These are phyloP conservation scores for Brettanomyces anomalus DNA, from an alignment of 805 yeast species.

Conservation along the genomic window DNA sequence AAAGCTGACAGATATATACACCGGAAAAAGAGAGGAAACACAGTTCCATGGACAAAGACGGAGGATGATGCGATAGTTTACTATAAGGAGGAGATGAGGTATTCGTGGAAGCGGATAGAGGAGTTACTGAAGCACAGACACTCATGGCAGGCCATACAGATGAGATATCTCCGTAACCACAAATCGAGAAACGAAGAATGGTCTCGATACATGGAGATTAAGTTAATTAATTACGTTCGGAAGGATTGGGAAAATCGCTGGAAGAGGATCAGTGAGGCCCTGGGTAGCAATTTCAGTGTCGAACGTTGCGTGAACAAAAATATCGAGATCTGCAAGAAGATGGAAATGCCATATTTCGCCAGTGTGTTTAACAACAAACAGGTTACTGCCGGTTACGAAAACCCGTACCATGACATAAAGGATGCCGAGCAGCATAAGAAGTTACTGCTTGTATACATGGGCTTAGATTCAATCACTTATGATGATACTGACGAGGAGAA, in stretches of 20 bases:
- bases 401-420: constrained; percentile 20
- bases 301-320: constrained; percentile 25
- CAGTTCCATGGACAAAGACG: constrained; percentile 25
- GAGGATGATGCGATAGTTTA: constrained; percentile 29
- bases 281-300: constrained; percentile 21
- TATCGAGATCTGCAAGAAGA: constrained; percentile 23
- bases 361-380: constrained; percentile 23
- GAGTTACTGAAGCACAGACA: constrained; percentile 23
- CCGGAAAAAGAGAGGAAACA: constrained; percentile 4
- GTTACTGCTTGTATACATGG: constrained; percentile 28
- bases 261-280: constrained; percentile 27
- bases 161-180: constrained; percentile 34
- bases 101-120: constrained; percentile 32
- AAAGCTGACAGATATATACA: background rate
- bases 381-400: constrained; percentile 17
- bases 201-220: constrained; percentile 27
- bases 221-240: constrained; percentile 22
- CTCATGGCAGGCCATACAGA: constrained; percentile 39
- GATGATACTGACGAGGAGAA: constrained; percentile 22
- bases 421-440: constrained; percentile 26
- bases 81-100: constrained; percentile 28
- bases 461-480: constrained; percentile 26
- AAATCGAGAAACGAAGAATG: constrained; percentile 27
- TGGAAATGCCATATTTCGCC: constrained; percentile 18
- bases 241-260: constrained; percentile 34